phyloP scores from a whole-genome alignment of 2,329 filamentous ascomycete species.

The Colletotrichum gigasporum region DNA sequence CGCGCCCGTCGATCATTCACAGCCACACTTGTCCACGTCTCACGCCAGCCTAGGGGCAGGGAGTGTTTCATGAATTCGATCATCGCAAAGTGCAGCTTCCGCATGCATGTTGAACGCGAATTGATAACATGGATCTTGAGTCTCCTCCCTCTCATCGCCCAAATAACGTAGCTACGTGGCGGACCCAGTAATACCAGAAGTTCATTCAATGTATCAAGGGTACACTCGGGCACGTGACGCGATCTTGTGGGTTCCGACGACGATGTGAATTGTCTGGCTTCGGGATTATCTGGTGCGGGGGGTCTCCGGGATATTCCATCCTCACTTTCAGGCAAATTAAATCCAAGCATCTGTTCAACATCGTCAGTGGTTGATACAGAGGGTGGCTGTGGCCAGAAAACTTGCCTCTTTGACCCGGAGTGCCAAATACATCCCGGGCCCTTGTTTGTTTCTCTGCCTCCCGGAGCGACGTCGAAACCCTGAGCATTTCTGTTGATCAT shows the following conservation, averaged over 20 bases:
- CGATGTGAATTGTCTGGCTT: background rate
- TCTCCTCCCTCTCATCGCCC: background rate
- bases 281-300: no score
- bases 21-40: background rate
- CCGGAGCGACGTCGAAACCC: no score
- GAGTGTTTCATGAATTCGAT: background rate
- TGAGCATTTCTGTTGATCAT: no score
- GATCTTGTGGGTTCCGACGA: background rate
- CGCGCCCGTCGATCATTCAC: conserved; percentile 3
- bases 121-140: conserved; percentile 12
- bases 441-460: no score
- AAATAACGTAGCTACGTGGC: background rate
- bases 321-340: no score
- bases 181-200: background rate
- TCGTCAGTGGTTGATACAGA: no score
- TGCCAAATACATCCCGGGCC: no score
- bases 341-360: no score
- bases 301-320: no score
- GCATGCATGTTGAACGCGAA: conserved; percentile 14
- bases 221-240: conserved; percentile 7
- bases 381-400: no score
- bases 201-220: conserved; percentile 13
- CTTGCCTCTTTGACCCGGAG: no score
- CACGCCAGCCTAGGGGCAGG: background rate
- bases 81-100: conserved; percentile 5